Evolutionary conservation across 192 early-diverging fungal species (phyloP), one percentile per base, ranked within the genome.

Genomic region (Coemansia sp.): DNA sequence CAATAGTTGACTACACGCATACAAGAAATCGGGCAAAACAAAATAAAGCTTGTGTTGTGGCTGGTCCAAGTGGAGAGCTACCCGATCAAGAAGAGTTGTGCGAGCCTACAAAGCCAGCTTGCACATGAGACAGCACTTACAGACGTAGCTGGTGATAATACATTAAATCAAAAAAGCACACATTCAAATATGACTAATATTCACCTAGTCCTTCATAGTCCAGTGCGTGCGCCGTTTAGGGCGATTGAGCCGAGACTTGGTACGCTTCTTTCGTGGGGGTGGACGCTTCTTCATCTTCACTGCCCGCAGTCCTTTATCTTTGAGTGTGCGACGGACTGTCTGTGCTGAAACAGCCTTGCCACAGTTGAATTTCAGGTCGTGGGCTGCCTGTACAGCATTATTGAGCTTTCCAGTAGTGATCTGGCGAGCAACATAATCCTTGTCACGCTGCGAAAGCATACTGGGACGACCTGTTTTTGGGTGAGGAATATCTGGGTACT

Each of bases 201-300:
- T n/a, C n/a, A n/a, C n/a, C 68, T 64, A 85, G 32, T 57, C 51
- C 41, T 58, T 15, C 22, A 79, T n/a, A 0, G 65, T 82, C 84
- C 66, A 76, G 46, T 75, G 1, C 53, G 37, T 35, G 41, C 79
- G 62, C 12, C 22, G 47, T 22, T 57, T 60, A 3, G 66, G 59
- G 47, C 41, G 76, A 6, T 42, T 57, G 31, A 62, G 62, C n/a
- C 8, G 22, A 29, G 47, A 20, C 47, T n/a, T 51, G 1, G 27
- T 51, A 51, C n/a, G n/a, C n/a, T 51, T 51, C 10, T 27, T 29
- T n/a, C 27, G 7, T 29, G 47, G 47, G 6, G 22, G 22, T 10
- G 47, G 47, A 2, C 27, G 8, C 47, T 51, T 51, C 24, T 12
- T 51, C 25, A 27, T 29, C 25, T 4, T 6, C 5, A 11, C 25